A percentile compares a stretch with the other conserved stretches of the same genome.
Evolutionary conservation across 257 asterid genomes (phyloP).

Genomic region (Marsdenia floribunda): DNA sequence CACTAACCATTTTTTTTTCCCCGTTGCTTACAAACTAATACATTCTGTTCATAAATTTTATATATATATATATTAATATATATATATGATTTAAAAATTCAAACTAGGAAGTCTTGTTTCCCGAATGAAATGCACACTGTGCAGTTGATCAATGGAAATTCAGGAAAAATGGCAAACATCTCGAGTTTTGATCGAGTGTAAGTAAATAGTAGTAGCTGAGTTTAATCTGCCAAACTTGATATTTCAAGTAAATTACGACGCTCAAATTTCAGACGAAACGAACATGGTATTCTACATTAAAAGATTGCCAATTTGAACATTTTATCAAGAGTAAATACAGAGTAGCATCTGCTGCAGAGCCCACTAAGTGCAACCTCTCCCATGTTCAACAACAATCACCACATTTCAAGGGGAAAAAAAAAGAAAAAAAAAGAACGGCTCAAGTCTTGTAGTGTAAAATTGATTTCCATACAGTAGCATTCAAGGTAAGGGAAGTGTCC

Average conservation of each 20-base stretch:
- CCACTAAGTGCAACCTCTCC: not conserved
- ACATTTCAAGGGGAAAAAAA: not conserved
- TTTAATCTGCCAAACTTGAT: not conserved
- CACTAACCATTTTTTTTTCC: no score
- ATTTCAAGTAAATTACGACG: not conserved
- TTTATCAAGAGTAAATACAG: not conserved
- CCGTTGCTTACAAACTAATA: no score
- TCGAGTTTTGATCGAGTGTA: not conserved
- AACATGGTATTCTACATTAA: not conserved
- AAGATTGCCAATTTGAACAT: not conserved
- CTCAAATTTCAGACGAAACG: not conserved
- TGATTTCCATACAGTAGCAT: conserved; percentile 2
- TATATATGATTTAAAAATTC: no score
- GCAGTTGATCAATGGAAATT: no score
- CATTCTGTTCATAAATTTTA: no score
- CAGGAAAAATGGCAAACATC: no score
- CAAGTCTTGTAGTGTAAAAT: not conserved
- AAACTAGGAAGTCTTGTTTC: no score
- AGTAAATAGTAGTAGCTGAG: not conserved
- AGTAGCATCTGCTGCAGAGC: not conserved
- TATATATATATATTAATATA: no score
- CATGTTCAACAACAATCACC: not conserved
- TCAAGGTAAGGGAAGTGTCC: conserved; percentile 5
- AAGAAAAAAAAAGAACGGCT: not conserved
- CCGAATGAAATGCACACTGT: no score